Percentiles rank a stretch among this genome's conserved stretches.
Conservation (phyloP, 1,139 yeast species). For the Geotrichum macrosporum region DNA sequence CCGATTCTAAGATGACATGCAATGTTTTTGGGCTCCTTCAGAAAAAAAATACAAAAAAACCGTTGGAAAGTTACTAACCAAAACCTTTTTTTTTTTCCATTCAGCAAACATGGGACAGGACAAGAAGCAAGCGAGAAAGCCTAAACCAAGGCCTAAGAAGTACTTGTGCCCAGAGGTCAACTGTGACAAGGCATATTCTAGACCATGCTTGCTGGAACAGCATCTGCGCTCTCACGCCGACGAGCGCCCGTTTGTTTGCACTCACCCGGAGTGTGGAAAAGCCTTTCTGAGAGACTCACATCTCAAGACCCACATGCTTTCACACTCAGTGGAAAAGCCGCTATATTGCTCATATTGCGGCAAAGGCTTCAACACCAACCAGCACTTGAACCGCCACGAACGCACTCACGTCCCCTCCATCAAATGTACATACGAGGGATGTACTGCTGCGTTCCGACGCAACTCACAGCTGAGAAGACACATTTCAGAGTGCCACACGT, state of each 20-base stretch:
- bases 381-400: conserved; percentile 79
- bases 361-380: conserved; percentile 76
- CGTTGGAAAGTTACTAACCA: conserved; percentile 13
- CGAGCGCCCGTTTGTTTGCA: conserved; percentile 70
- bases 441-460: conserved; percentile 65
- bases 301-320: conserved; percentile 64
- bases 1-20: not conserved
- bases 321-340: conserved; percentile 60
- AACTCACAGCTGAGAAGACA: conserved; percentile 79
- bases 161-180: conserved; percentile 58
- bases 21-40: too few species aligned
- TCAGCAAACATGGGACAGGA: conserved; percentile 11
- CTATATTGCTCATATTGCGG: conserved; percentile 71
- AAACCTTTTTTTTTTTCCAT: too few species aligned
- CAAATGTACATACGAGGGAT: conserved; percentile 55
- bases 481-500: conserved; percentile 53
- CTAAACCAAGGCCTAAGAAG: conserved; percentile 48
- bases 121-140: conserved; percentile 15
- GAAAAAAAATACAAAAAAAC: too few species aligned
- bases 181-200: conserved; percentile 71
- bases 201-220: conserved; percentile 80
- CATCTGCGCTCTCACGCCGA: conserved; percentile 72
- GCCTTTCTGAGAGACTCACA: conserved; percentile 75
- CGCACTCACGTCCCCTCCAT: conserved; percentile 71
- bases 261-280: conserved; percentile 50